Base-by-base conservation (phyloP, 177 flowering plant species). In the Vitis hybrid region DNA sequence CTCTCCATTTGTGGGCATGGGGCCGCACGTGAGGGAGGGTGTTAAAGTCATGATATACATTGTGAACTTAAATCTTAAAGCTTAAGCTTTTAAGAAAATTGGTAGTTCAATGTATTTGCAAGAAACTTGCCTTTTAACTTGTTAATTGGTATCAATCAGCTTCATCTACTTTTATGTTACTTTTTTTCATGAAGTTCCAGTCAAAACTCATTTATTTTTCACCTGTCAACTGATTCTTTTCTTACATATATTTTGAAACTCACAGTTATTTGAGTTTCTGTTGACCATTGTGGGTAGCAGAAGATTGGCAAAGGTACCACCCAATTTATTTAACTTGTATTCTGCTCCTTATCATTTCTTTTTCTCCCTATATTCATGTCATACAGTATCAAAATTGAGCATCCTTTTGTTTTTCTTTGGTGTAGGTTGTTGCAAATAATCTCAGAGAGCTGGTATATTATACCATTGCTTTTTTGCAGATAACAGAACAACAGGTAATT, bases 401-500 rank as follows among this genome's bases (percentile, higher is more conserved):
- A 19, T 50, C 26, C 3, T 67, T 53, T n/a, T 26, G 29, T 19
- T 57, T 19, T 22, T 64, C 75, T 54, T 72, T 69, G 7, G 9
- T 73, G 65, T 60, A 95, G 99, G 84, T 87, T 18, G 71, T 96
- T 63, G 70, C 67, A 26, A 80, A 80, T 65, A 85, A 87, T 75
- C 54, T 81, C 57, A 84, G 75, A 60, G 97, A 92, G 75, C 77
- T 96, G 79, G 90, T 83, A 13, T 92, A 96, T 73, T 88, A 89
- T 79, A 87, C 94, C 5, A 76, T 93, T 74, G 90, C 85, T 61
- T 96, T 90, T 77, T 79, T 93, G 76, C 97, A 96, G 73, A 87
- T 93, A 74, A 93, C 98, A 52, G 95, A 90, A 72, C 93, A 92
- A 67, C 97, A 96, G 97, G 98, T 93, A 74, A 20, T 29, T 63